Evolutionary conservation across 371 early-diverging fungal species (phyloP).

Genomic region (Rhizopus delemar): DNA sequence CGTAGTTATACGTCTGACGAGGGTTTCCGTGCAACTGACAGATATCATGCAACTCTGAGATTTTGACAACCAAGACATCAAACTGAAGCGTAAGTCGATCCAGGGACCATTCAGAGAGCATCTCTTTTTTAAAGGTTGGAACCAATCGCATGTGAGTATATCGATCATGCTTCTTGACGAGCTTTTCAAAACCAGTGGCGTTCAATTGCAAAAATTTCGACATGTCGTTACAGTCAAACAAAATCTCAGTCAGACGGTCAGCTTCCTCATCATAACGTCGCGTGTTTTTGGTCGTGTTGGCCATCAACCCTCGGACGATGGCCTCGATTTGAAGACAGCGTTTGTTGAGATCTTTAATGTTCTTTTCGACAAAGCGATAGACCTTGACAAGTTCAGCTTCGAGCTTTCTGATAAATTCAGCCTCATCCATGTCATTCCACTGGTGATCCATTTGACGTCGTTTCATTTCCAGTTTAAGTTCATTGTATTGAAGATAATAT

Average conservation of each 20-base stretch:
- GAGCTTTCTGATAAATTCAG: slow-evolving; percentile 68
- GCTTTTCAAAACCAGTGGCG: slow-evolving; percentile 92
- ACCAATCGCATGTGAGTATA: slow-evolving; percentile 76
- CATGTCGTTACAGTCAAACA: slow-evolving; percentile 84
- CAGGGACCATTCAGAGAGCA: slow-evolving; percentile 76
- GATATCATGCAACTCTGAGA: slow-evolving; percentile 53
- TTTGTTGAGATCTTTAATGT: slow-evolving; percentile 69
- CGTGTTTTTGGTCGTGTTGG: slow-evolving; percentile 15
- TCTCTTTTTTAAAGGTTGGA: slow-evolving; percentile 69
- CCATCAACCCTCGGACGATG: slow-evolving; percentile 33
- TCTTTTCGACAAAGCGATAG: slow-evolving; percentile 73
- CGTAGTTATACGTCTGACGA: slow-evolving; percentile 25
- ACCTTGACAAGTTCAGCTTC: slow-evolving; percentile 87
- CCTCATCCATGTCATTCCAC: slow-evolving; percentile 71
- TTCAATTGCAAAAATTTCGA: slow-evolving; percentile 92
- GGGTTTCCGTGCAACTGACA: slow-evolving; percentile 34
- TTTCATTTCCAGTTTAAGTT: slow-evolving; percentile 40
- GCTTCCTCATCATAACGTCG: slow-evolving; percentile 60
- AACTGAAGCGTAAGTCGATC: slow-evolving; percentile 75
- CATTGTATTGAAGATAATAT: slow-evolving; percentile 43
- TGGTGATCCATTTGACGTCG: slow-evolving; percentile 33
- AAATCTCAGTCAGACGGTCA: slow-evolving; percentile 71
- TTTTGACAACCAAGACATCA: slow-evolving; percentile 83
- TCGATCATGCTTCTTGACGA: slow-evolving; percentile 96
- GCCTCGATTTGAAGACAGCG: slow-evolving; percentile 73